A percentile compares a stretch with the other conserved stretches of the same genome.
These are phyloP conservation scores for Aspergillus sp. DNA, from an alignment of 2,329 filamentous ascomycete genomes.

Conservation along the genomic window DNA sequence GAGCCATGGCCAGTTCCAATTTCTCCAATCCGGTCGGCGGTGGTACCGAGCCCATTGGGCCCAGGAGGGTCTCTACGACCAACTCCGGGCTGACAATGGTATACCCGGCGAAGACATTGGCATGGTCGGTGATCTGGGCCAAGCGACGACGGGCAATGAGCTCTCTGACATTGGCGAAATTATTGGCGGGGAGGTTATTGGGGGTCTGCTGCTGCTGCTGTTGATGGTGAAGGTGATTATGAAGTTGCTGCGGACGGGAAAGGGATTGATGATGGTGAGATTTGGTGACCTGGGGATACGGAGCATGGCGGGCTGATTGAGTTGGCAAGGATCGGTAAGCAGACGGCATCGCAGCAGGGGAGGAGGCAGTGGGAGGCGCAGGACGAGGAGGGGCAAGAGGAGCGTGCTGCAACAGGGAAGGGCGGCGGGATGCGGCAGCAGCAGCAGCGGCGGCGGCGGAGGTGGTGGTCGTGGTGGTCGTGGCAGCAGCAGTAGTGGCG, in stretches of 20 bases:
- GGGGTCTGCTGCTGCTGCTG: slow-evolving; percentile 18
- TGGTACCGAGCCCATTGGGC: slow-evolving; percentile 43
- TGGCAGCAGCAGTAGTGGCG: slow-evolving; percentile 21
- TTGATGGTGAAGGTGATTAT: slow-evolving; percentile 17
- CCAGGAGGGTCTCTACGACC: slow-evolving; percentile 46
- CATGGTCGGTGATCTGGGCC: slow-evolving; percentile 48
- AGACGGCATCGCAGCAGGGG: slow-evolving; percentile 45
- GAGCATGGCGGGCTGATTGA: slow-evolving; percentile 40
- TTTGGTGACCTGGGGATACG: slow-evolving; percentile 40
- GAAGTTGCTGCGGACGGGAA: slow-evolving; percentile 20
- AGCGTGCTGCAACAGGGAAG: slow-evolving; percentile 36
- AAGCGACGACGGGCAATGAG: slow-evolving; percentile 45
- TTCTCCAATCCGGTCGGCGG: slow-evolving; percentile 46
- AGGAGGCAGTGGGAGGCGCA: slow-evolving; percentile 24
- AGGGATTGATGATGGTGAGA: slow-evolving; percentile 31
- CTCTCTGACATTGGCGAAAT: slow-evolving; percentile 44
- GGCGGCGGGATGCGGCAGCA: slow-evolving; percentile 27
- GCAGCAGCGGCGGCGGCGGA: slow-evolving; percentile 17
- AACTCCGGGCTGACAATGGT: slow-evolving; percentile 47
- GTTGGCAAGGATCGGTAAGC: slow-evolving; percentile 44
- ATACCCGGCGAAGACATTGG: slow-evolving; percentile 47
- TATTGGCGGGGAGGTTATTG: slow-evolving; percentile 35
- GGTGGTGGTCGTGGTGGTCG: slow-evolving; percentile 18
- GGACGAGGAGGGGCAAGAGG: slow-evolving; percentile 38
- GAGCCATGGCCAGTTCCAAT: slow-evolving; percentile 46